These are phyloP conservation scores for Mucuna pruriens DNA, from an alignment of 306 rosid genomes.

Conservation along the genomic window DNA sequence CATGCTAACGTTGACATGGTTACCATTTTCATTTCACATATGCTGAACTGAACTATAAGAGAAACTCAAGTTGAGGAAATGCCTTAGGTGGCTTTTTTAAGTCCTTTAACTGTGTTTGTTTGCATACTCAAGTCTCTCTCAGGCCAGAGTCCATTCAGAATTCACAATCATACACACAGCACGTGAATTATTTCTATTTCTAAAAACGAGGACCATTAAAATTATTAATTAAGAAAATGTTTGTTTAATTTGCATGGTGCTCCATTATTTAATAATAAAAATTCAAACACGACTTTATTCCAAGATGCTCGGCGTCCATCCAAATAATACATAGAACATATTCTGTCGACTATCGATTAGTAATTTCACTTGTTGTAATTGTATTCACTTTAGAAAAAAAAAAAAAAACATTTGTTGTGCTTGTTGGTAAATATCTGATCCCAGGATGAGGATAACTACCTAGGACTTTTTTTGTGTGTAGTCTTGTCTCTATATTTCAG, in stretches of 20 bases:
- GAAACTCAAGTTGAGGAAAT: neutral
- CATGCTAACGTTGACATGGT: constrained; percentile 2
- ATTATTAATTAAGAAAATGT: neutral
- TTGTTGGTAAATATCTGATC: no score
- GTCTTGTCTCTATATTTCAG: neutral
- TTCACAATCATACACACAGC: neutral
- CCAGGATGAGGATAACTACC: neutral
- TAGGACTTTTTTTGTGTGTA: neutral
- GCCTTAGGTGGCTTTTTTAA: neutral
- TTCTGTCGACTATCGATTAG: neutral
- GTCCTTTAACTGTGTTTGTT: neutral
- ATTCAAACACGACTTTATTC: neutral
- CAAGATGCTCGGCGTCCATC: neutral
- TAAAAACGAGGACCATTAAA: neutral
- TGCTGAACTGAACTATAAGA: constrained; percentile 23
- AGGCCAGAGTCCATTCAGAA: neutral
- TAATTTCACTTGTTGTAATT: no score
- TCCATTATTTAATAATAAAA: neutral
- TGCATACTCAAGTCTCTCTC: neutral
- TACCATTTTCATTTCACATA: constrained; percentile 31
- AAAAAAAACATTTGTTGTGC: no score
- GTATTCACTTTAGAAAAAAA: no score
- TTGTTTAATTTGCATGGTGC: neutral
- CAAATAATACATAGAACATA: neutral
- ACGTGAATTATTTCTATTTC: neutral